Percentiles rank a stretch among this genome's conserved stretches.
These are phyloP conservation scores for Aegilops speltoides DNA, from an alignment of 176 grass and related monocot species.

Conservation along the genomic window DNA sequence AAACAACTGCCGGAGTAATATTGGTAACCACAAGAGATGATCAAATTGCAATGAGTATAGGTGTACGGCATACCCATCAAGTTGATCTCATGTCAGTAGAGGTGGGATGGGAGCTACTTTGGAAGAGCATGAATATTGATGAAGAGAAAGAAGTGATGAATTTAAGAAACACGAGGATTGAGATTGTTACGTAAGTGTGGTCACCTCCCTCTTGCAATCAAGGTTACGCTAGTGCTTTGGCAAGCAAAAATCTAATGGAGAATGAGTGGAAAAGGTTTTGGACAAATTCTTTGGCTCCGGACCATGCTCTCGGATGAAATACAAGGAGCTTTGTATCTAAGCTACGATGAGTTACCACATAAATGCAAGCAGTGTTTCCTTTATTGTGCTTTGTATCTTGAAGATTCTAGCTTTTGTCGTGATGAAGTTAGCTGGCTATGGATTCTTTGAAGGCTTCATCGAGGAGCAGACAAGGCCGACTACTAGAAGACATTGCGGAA, in stretches of 20 bases:
- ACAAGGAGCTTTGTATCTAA: slow-evolving; percentile 20
- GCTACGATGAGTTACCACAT: slow-evolving; percentile 33
- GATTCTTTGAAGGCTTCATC: slow-evolving; percentile 40
- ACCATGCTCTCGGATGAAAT: neutral
- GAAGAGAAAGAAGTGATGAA: slow-evolving; percentile 6
- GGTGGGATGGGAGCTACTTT: slow-evolving; percentile 29
- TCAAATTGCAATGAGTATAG: neutral
- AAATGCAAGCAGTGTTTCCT: slow-evolving; percentile 58
- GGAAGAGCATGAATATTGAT: slow-evolving; percentile 11
- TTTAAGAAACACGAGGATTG: neutral
- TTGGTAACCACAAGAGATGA: slow-evolving; percentile 35
- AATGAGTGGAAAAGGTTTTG: slow-evolving; percentile 29
- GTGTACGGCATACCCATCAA: neutral
- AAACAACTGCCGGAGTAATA: neutral
- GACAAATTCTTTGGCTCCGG: neutral
- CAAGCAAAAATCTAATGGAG: neutral
- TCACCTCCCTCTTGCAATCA: slow-evolving; percentile 50
- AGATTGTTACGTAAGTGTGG: slow-evolving; percentile 42
- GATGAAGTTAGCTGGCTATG: slow-evolving; percentile 12
- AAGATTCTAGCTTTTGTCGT: neutral
- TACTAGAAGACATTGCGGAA: slow-evolving; percentile 46
- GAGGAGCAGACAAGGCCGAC: neutral
- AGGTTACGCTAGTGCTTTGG: slow-evolving; percentile 5
- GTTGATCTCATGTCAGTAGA: slow-evolving; percentile 26
- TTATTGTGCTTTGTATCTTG: neutral